These are phyloP conservation scores for Leccinum rimulosum DNA, from an alignment of 768 basidiomycete species.

Conservation along the genomic window DNA sequence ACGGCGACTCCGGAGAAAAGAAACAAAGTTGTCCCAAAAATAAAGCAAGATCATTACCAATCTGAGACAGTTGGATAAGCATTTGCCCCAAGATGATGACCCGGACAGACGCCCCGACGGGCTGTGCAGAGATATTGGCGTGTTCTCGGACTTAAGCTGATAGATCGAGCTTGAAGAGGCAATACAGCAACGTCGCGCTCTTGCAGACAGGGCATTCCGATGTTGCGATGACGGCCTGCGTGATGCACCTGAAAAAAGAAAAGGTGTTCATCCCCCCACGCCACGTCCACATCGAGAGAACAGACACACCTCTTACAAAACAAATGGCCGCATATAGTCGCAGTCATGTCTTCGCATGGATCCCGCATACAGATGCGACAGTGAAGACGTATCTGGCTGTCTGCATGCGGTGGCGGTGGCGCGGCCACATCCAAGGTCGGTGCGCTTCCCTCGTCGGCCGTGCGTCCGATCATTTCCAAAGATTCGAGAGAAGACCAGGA, in stretches of 20 bases:
- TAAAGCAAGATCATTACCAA: not conserved
- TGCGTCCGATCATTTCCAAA: not conserved
- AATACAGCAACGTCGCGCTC: conserved; percentile 51
- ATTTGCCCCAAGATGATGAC: not conserved
- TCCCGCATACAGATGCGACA: conserved; percentile 51
- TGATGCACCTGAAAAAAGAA: conserved; percentile 47
- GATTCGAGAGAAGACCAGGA: conserved; percentile 28
- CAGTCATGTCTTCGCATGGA: conserved; percentile 51
- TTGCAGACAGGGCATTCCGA: conserved; percentile 53
- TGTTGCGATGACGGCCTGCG: conserved; percentile 43
- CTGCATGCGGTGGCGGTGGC: not conserved
- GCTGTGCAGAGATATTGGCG: not conserved
- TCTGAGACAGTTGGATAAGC: not conserved
- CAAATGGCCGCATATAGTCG: conserved; percentile 61
- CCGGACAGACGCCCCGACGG: not conserved
- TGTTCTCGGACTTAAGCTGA: conserved; percentile 8
- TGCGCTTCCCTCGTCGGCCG: not conserved
- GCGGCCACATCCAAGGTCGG: not conserved
- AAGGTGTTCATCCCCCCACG: not conserved
- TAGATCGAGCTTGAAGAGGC: conserved; percentile 53
- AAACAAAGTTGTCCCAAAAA: not conserved
- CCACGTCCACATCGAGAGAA: not conserved
- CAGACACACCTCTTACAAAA: conserved; percentile 54
- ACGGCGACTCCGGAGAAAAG: not conserved
- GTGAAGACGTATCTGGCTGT: conserved; percentile 31